Evolutionary conservation across 768 basidiomycete species (phyloP), one percentile per base, ranked within the genome.

Genomic region (Mrakia gelida): DNA sequence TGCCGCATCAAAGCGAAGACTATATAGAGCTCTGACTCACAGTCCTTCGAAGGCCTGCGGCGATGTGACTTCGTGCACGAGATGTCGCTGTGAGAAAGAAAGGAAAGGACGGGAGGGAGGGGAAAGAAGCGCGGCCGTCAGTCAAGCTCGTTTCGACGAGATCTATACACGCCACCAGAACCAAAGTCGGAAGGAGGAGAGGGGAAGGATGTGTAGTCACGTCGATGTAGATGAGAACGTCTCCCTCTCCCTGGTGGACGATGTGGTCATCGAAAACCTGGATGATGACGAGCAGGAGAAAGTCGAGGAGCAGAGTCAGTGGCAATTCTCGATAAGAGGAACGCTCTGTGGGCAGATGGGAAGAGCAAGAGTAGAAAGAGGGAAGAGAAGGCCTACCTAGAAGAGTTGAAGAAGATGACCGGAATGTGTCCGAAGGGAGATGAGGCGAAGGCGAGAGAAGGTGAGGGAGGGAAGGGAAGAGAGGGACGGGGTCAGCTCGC

Each of bases 21-120:
- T 8, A 21, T 18, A 56, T 8, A 73, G 9, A 28, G 73, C 3
- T 80, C 3, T 80, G 15, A 86, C 90, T 84, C 80, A 91, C 89
- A 94, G 86, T 82, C 92, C 92, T 85, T 93, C 92, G 82, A 94
- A 94, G 3, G 94, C 94, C 84, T 95, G 94, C 59, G 94, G 94
- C 77, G 91, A 92, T n/a, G 94, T 95, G 73, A 95, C 94, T 87
- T 95, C 94, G 81, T 95, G 93, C 32, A 96, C 92, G 56, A 89
- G 85, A 82, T 89, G 89, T 77, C 89, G 72, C 77, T 78, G n/a
- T n/a, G n/a, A n/a, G 32, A 8, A 18, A 23, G 41, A 28, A 38
- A 34, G 56, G 49, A 16, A 38, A 16, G 38, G 28, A 21, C 28
- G 34, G 32, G 70, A 8, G 9, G 32, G 30, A 21, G n/a, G 16